These are phyloP conservation scores for Phytopythium oedochilum DNA, from an alignment of 352 stramenopile species.

Conservation along the genomic window DNA sequence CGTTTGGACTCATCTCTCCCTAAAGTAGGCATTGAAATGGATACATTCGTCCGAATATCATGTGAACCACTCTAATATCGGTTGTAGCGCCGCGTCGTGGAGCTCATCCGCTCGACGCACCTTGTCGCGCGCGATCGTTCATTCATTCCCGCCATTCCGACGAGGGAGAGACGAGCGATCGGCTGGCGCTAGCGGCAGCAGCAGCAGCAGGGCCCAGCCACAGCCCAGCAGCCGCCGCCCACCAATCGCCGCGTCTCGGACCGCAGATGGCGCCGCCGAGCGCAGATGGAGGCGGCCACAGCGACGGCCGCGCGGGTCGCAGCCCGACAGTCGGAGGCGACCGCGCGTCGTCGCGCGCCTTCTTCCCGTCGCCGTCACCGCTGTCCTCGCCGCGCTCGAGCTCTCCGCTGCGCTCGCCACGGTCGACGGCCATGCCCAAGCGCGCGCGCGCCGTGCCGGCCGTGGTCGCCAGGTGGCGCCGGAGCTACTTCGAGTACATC, in stretches of 20 bases:
- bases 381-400: neutral
- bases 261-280: conserved; percentile 6
- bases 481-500: conserved; percentile 61
- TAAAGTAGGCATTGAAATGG: neutral
- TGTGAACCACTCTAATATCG: neutral
- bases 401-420: neutral
- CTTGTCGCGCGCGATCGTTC: neutral
- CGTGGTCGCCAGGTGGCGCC: conserved; percentile 31
- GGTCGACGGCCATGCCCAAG: neutral
- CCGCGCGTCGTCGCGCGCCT: conserved; percentile 3
- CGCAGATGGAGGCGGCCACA: neutral
- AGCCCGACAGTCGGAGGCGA: neutral
- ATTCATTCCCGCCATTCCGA: neutral
- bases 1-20: neutral
- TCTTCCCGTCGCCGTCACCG: conserved; percentile 5
- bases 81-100: neutral
- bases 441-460: neutral
- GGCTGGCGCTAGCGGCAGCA: neutral
- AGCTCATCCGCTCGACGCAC: neutral
- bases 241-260: neutral
- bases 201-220: too few species aligned
- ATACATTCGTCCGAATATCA: neutral
- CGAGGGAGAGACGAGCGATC: neutral
- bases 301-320: neutral
- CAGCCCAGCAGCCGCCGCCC: neutral